phyloP scores from a whole-genome alignment of 371 early-diverging fungal species.

The Aphelidium insulamus region DNA sequence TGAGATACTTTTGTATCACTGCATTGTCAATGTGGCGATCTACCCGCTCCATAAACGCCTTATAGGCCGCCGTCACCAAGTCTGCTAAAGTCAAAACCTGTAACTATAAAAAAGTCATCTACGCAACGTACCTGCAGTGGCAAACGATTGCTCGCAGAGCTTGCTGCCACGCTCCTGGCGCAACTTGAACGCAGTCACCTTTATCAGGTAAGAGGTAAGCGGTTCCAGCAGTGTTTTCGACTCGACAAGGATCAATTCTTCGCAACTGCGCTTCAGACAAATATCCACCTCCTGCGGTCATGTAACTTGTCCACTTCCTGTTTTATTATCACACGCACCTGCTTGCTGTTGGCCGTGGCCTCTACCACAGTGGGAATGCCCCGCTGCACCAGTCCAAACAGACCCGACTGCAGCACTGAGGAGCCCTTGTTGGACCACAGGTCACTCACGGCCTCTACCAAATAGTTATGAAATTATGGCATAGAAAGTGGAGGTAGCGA shows the following conservation, averaged over 20 bases:
- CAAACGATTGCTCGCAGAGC: no score
- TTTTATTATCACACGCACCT: slow-evolving; percentile 3
- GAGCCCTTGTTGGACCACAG: slow-evolving; percentile 4
- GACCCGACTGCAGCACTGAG: slow-evolving; percentile 25
- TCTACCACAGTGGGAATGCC: slow-evolving; percentile 34
- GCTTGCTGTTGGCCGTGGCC: slow-evolving; percentile 24
- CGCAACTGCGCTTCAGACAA: slow-evolving; percentile 43
- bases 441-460: slow-evolving; percentile 4
- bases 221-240: slow-evolving; percentile 36
- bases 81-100: no score
- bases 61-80: no score
- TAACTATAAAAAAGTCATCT: no score
- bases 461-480: not conserved
- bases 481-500: not conserved
- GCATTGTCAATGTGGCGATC: no score
- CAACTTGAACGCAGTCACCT: slow-evolving; percentile 27
- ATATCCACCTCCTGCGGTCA: slow-evolving; percentile 36
- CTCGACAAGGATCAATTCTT: slow-evolving; percentile 44
- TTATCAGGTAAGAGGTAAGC: slow-evolving; percentile 35
- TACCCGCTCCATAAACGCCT: no score
- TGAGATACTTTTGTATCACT: no score
- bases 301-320: no score
- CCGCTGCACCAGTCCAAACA: slow-evolving; percentile 23
- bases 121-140: no score
- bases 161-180: no score